Base-by-base conservation (phyloP, 106 monocot species). In the Phalaenopsis equestris region DNA sequence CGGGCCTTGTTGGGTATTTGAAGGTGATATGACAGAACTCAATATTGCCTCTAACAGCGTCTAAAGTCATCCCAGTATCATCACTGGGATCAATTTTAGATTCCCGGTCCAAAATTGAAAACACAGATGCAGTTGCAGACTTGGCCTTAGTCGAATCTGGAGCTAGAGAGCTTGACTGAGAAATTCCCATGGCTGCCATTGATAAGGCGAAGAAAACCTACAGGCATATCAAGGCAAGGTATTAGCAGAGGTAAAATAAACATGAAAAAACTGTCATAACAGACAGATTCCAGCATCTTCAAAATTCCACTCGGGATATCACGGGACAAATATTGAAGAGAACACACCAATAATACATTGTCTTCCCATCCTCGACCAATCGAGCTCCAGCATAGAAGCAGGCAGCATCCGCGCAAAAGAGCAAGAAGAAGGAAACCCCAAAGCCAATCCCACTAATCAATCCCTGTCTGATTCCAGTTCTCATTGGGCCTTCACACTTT, bases 141-240 rank as follows among this genome's bases (percentile, higher is more conserved):
- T 81, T 84, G 38, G 90, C 90, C 78, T 91, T 91, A 67, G 73
- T 61, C 11, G 85, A 84, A 81, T 91, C 91, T 58, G 86, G 84
- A 74, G 81, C 80, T 1, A 85, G 10, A 58, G 88, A 80, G 72
- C 86, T 86, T 78, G 88, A 82, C 77, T 84, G 86, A 17, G 86
- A 91, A 75, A 91, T 80, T n/a, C 85, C 86, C 46, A 82, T 79
- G 11, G 91, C 79, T 19, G 88, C 77, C 91, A 91, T 82, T 36
- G 84, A 52, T 64, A 91, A 82, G 38, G 88, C 88, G 47, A 88
- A 84, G 76, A 91, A 88, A 73, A 86, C 88, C 90, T 90, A 77
- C 88, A 84, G 56, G 88, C 84, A 87, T 87, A 11, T 38, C 1
- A 39, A 70, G 39, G 3, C 7, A 38, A 21, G 52, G 1, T 12